These are phyloP conservation scores for Plasmopara viticola DNA, from an alignment of 352 stramenopile genomes.

Conservation along the genomic window DNA sequence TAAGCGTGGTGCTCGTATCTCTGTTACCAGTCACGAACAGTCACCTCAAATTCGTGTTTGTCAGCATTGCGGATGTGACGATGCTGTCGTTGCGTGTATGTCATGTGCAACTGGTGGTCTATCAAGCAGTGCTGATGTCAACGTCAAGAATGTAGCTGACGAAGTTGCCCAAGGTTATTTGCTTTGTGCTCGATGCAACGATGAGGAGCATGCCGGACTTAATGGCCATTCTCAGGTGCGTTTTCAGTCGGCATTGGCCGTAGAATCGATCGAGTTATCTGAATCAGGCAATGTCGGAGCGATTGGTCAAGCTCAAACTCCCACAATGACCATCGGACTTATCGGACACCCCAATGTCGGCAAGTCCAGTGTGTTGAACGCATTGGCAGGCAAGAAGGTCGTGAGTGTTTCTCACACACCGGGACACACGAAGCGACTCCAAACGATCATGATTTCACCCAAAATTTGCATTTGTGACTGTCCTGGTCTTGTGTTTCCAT, in stretches of 20 bases:
- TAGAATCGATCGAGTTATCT: conserved; percentile 20
- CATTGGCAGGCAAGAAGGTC: conserved; percentile 80
- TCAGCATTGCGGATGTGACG: conserved; percentile 66
- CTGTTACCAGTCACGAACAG: conserved; percentile 8
- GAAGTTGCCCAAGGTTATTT: conserved; percentile 57
- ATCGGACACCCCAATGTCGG: conserved; percentile 87
- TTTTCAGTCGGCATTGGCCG: conserved; percentile 27
- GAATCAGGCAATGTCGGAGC: conserved; percentile 19
- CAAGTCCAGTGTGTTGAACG: conserved; percentile 85
- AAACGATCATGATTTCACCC: conserved; percentile 76
- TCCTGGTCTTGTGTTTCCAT: conserved; percentile 80
- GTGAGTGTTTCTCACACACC: conserved; percentile 83
- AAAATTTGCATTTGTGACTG: conserved; percentile 86
- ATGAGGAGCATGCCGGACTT: conserved; percentile 58
- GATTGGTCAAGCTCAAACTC: conserved; percentile 35
- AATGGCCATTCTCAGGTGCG: conserved; percentile 55
- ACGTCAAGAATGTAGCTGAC: conserved; percentile 44
- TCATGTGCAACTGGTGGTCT: conserved; percentile 35
- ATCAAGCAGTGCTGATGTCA: conserved; percentile 21
- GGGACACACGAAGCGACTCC: conserved; percentile 81
- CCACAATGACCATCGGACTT: conserved; percentile 76
- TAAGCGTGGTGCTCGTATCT: conserved; percentile 21
- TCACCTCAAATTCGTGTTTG: conserved; percentile 27
- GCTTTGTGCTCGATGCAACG: conserved; percentile 60
- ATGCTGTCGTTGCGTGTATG: conserved; percentile 57